Conservation (phyloP, 306 rosid genomes). For the Pyrus pyrifolia region DNA sequence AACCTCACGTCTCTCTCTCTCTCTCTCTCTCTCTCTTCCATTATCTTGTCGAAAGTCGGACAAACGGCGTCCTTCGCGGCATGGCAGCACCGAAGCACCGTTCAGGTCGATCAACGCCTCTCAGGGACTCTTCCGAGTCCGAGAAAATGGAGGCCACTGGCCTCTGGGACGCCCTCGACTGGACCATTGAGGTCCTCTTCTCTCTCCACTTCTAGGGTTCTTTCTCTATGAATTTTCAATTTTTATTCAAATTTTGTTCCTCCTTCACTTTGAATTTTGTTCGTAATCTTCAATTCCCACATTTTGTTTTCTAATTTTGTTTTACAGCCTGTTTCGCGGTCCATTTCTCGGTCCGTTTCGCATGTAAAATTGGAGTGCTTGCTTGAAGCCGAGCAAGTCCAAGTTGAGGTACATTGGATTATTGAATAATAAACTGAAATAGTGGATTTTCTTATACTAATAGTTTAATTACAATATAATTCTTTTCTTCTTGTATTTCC, state of each 20-base stretch:
- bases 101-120: constrained; percentile 43
- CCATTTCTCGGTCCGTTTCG: constrained; percentile 36
- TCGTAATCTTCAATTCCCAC: not conserved
- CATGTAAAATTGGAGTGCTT: constrained; percentile 54
- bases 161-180: constrained; percentile 85
- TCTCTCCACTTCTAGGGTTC: constrained; percentile 5
- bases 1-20: not conserved
- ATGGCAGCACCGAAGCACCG: constrained; percentile 59
- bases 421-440: not conserved
- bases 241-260: not conserved
- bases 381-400: constrained; percentile 62
- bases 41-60: not conserved
- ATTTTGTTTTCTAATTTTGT: not conserved
- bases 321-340: constrained; percentile 46
- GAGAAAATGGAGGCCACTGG: constrained; percentile 64
- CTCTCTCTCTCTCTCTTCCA: not conserved
- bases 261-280: not conserved
- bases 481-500: not conserved
- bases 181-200: constrained; percentile 75
- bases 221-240: not conserved
- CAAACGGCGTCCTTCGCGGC: constrained; percentile 20
- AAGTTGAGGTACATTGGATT: constrained; percentile 47
- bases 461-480: not conserved
- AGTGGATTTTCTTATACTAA: not conserved
- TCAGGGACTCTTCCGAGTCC: constrained; percentile 53